Conservation (phyloP, 2,329 filamentous ascomycete genomes). For the Helicocarpus griseus region DNA sequence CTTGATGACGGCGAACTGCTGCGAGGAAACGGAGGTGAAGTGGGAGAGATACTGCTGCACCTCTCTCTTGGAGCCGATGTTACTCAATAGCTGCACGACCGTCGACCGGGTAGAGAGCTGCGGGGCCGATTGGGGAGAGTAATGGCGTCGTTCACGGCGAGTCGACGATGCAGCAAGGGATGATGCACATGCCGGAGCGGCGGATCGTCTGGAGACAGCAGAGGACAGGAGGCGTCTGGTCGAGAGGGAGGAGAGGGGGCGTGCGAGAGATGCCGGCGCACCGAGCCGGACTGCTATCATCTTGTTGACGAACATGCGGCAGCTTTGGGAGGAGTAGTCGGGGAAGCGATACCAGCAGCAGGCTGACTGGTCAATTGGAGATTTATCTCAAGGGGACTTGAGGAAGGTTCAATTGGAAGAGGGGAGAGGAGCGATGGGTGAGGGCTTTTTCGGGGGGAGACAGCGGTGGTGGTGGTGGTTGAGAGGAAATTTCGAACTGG, state of each 20-base stretch:
- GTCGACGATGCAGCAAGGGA: conserved; percentile 20
- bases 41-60: conserved; percentile 96
- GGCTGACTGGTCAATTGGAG: not conserved
- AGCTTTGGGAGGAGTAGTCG: conserved; percentile 5
- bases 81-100: conserved; percentile 83
- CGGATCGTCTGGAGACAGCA: conserved; percentile 20
- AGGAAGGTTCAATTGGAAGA: not conserved
- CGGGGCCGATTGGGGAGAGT: conserved; percentile 37
- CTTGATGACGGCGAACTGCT: conserved; percentile 98
- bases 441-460: not conserved
- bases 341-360: not conserved
- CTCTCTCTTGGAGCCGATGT: conserved; percentile 91
- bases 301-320: conserved; percentile 16
- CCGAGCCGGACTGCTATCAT: conserved; percentile 36
- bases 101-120: conserved; percentile 63
- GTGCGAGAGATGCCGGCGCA: conserved; percentile 31
- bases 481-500: not conserved
- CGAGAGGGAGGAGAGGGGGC: conserved; percentile 1
- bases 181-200: not conserved
- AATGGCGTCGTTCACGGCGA: conserved; percentile 25
- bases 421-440: not conserved
- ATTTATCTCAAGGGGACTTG: not conserved
- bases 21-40: conserved; percentile 91
- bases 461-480: too few relatives aligned
- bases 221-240: conserved; percentile 13